A percentile compares a stretch with the other conserved stretches of the same genome.
Conservation (phyloP, 805 yeast species). For the Sugiyamaella chiloensis region DNA sequence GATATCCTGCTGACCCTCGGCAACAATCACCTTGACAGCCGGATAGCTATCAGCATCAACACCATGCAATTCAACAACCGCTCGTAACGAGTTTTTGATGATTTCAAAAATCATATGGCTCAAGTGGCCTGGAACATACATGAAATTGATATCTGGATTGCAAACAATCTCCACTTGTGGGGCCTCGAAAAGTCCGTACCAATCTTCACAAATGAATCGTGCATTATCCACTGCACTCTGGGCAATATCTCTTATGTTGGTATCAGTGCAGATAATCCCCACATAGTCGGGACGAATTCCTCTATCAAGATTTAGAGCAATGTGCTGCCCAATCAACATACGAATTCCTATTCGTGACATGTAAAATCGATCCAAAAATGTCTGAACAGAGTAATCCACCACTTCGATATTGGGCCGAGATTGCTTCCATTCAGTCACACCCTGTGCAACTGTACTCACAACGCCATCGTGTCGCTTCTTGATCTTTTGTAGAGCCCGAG, state of each 20-base stretch:
- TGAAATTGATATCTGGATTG: conserved; percentile 70
- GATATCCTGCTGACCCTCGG: conserved; percentile 86
- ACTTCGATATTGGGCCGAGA: conserved; percentile 45
- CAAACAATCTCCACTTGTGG: conserved; percentile 80
- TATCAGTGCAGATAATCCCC: conserved; percentile 82
- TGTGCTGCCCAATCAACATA: conserved; percentile 92
- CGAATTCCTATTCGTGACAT: conserved; percentile 90
- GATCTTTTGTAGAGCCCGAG: conserved; percentile 63
- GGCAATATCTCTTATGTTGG: conserved; percentile 79
- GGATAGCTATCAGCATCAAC: conserved; percentile 70
- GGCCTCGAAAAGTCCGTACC: conserved; percentile 81
- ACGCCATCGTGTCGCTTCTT: conserved; percentile 89
- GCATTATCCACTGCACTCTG: conserved; percentile 89
- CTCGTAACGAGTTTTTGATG: conserved; percentile 79
- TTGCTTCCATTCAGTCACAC: conserved; percentile 86
- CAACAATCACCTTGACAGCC: conserved; percentile 79
- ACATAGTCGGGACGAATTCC: conserved; percentile 63
- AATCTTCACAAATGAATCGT: conserved; percentile 84
- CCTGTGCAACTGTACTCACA: conserved; percentile 87
- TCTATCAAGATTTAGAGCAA: conserved; percentile 72
- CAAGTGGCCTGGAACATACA: conserved; percentile 92
- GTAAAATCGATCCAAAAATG: conserved; percentile 80
- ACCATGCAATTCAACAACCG: conserved; percentile 80
- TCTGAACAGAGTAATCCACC: conserved; percentile 65
- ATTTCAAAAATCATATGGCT: conserved; percentile 90